Evolutionary conservation across 169 alveolate genomes (phyloP).

Genomic region (Cryptosporidium sp.): DNA sequence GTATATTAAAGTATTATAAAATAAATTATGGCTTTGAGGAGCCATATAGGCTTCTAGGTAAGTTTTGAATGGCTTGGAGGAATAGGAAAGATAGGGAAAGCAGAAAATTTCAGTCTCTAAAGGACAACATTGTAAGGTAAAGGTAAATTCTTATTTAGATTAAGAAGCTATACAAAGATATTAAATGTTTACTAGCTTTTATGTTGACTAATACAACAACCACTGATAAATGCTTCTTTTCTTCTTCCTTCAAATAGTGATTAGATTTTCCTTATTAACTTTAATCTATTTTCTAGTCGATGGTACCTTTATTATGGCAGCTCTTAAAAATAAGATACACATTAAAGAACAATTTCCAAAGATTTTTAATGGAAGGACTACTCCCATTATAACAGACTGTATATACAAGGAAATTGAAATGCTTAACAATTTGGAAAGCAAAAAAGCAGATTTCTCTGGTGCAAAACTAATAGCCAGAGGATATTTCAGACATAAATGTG

Average conservation of each 20-base stretch:
- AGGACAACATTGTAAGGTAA: not conserved
- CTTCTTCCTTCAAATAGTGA: not conserved
- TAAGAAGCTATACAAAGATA: not conserved
- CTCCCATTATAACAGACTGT: conserved; percentile 74
- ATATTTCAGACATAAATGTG: conserved; percentile 67
- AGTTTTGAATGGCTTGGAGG: not conserved
- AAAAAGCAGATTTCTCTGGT: conserved; percentile 62
- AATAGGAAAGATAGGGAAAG: not conserved
- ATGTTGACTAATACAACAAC: not conserved
- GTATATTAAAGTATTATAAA: conserved; percentile 66
- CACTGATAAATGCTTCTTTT: not conserved
- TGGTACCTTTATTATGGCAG: conserved; percentile 75
- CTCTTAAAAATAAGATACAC: conserved; percentile 64
- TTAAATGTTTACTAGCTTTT: not conserved
- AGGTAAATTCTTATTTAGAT: not conserved
- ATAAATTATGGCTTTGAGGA: conserved; percentile 70
- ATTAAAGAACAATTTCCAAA: conserved; percentile 75
- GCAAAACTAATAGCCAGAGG: conserved; percentile 66
- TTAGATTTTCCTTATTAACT: not conserved
- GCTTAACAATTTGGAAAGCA: not conserved
- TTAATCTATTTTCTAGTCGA: conserved; percentile 28
- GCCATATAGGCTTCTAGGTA: conserved; percentile 75
- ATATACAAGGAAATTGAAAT: conserved; percentile 57
- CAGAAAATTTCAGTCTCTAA: not conserved
- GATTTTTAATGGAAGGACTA: conserved; percentile 61